A percentile compares a stretch with the other conserved stretches of the same genome.
Evolutionary conservation across 202 grass and related monocot species (phyloP).

Genomic region (Dendrocalamus latiflorus): DNA sequence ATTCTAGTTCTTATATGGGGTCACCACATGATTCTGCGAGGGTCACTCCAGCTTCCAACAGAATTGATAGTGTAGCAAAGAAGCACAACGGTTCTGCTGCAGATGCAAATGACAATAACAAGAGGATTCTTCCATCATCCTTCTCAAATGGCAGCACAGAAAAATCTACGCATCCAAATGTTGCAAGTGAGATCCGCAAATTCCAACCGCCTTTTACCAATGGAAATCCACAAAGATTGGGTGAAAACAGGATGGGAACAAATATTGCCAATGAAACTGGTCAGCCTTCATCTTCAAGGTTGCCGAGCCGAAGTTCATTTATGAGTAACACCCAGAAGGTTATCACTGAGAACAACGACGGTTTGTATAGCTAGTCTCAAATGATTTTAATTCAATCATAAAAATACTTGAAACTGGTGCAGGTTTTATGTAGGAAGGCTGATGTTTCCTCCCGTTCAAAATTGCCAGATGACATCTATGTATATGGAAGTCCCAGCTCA

Average conservation of each 20-base stretch:
- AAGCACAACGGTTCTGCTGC: not conserved
- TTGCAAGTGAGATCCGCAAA: constrained; percentile 27
- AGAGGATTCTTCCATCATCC: constrained; percentile 48
- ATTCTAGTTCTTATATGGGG: constrained; percentile 31
- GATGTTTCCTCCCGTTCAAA: constrained; percentile 16
- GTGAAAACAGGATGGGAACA: constrained; percentile 24
- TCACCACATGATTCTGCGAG: constrained; percentile 18
- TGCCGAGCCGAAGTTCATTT: constrained; percentile 27
- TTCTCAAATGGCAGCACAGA: constrained; percentile 36
- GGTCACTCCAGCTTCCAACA: not conserved
- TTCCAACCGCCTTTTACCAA: constrained; percentile 10
- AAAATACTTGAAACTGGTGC: not conserved
- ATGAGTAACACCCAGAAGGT: constrained; percentile 21
- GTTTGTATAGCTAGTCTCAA: constrained; percentile 29
- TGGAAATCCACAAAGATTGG: constrained; percentile 16
- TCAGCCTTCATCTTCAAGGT: constrained; percentile 37
- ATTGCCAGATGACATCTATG: constrained; percentile 55
- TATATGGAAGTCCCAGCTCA: constrained; percentile 45
- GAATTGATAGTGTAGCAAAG: constrained; percentile 18
- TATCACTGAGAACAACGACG: constrained; percentile 32
- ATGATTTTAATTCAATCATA: constrained; percentile 17
- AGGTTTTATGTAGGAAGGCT: constrained; percentile 12
- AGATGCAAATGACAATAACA: constrained; percentile 28
- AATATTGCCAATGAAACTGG: constrained; percentile 33
- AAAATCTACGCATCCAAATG: constrained; percentile 30